Conservation (phyloP, 805 yeast genomes). For the Saccharomycopsis malanga region DNA sequence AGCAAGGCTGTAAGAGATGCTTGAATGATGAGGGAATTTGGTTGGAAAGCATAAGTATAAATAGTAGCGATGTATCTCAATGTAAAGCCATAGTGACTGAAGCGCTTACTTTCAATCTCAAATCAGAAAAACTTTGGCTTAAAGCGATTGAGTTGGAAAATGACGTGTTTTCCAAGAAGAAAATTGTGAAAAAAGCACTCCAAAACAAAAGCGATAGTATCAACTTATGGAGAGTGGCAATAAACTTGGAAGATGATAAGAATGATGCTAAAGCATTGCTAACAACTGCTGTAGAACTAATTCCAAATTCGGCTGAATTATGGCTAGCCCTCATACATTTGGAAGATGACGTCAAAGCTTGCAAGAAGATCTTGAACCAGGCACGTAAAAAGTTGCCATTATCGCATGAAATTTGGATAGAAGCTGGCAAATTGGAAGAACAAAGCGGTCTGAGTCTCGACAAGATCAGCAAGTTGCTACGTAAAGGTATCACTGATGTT, state of each 20-base stretch:
- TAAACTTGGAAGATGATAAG: slow-evolving; percentile 49
- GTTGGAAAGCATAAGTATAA: slow-evolving; percentile 70
- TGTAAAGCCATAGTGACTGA: slow-evolving; percentile 57
- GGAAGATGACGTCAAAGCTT: slow-evolving; percentile 31
- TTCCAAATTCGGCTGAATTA: slow-evolving; percentile 56
- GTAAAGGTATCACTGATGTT: slow-evolving; percentile 41
- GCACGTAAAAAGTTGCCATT: slow-evolving; percentile 52
- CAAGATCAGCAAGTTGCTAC: slow-evolving; percentile 42
- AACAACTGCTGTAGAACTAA: slow-evolving; percentile 57
- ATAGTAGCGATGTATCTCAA: slow-evolving; percentile 36
- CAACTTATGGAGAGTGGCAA: slow-evolving; percentile 61
- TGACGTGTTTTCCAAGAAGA: slow-evolving; percentile 44
- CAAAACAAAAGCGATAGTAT: slow-evolving; percentile 53
- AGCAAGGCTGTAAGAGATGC: slow-evolving; percentile 67
- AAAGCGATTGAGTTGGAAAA: slow-evolving; percentile 61
- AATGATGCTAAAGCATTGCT: slow-evolving; percentile 48
- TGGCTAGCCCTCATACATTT: slow-evolving; percentile 55
- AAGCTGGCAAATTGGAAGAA: slow-evolving; percentile 66
- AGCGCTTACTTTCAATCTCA: slow-evolving; percentile 52
- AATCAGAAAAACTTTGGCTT: slow-evolving; percentile 63
- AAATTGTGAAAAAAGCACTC: slow-evolving; percentile 64
- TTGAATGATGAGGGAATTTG: slow-evolving; percentile 68
- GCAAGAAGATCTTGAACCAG: slow-evolving; percentile 43
- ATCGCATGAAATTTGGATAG: slow-evolving; percentile 55
- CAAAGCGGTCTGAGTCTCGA: slow-evolving; percentile 35